Evolutionary conservation across 2,329 filamentous ascomycete genomes (phyloP), one percentile per base, ranked within the genome.

Genomic region (Microsporum ferrugineum): DNA sequence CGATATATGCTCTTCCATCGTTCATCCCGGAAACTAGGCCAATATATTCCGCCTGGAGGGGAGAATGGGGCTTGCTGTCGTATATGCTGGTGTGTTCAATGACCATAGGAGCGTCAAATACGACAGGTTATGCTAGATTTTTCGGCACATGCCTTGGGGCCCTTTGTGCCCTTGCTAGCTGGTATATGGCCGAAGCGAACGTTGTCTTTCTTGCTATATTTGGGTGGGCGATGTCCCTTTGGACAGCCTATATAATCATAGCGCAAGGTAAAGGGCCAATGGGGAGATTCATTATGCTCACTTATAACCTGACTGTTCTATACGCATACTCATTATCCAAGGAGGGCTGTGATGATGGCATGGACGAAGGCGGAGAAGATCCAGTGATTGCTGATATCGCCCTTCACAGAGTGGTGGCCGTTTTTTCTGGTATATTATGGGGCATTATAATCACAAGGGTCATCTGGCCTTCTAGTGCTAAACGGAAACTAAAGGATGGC

Each of bases 1-100:
- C 91, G 3, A 75, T 96, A 0, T 97, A 92, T 77, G 92, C 91
- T 17, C 84, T 94, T 72, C 88, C 95, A 66, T 87, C 94, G 1
- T 99, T 96, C 69, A 82, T 96, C 38, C 82, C 85, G 0, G 77
- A 81, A 6, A 95, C 91, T 1, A 80, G 91, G 59, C 88, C 88
- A 0, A 81, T 88, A 23, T 99, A 96, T 71, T 81, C 85, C 59
- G 87, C 87, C 68, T 97, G 91, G 90, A 82, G 92, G 71, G 92
- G 92, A 34, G 94, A 99, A 79, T 99, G 94, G 94, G 94, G 94
- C 27, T 80, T 99, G 1, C 74, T 99, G 60, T 96, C 91, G 0
- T 97, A 96, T 77, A 97, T 97, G 92, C 85, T 97, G 70, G 94
- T 99, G 29, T 95, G 91, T 71, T 91, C 89, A 41, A 97, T 96